Conservation (phyloP, 2,329 filamentous ascomycete species). For the Acrodontium crateriforme region DNA sequence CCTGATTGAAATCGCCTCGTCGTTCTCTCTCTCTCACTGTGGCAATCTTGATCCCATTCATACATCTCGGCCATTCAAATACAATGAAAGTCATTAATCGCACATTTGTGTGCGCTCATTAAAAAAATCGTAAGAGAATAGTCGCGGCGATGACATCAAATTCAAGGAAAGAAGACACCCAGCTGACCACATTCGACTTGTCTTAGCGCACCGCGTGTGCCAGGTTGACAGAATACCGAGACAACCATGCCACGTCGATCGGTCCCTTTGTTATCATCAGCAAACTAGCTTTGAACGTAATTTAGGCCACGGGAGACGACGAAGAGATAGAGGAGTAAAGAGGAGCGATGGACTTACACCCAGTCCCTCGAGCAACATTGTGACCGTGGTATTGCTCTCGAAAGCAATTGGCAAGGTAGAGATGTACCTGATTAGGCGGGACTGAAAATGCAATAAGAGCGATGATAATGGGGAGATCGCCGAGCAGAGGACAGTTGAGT, state of each 20-base stretch:
- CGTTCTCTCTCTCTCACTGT: no score
- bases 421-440: not conserved
- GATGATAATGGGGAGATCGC: constrained; percentile 7
- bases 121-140: no score
- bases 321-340: not conserved
- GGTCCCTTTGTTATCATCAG: constrained; percentile 1
- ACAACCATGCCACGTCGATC: constrained; percentile 4
- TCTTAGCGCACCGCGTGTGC: no score
- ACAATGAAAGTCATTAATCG: no score
- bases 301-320: not conserved
- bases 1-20: no score
- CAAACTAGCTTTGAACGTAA: not conserved
- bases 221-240: constrained; percentile 3
- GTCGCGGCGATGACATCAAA: no score
- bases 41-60: no score
- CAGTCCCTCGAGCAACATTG: not conserved
- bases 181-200: no score
- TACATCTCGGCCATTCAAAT: no score
- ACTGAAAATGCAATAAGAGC: constrained; percentile 4
- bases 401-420: not conserved
- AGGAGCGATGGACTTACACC: not conserved
- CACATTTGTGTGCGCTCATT: no score
- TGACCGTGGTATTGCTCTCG: not conserved
- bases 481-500: no score
- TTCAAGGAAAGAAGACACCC: no score